Evolutionary conservation across 495 filamentous ascomycete genomes (phyloP).

Genomic region (Tetracladium marchalianum): DNA sequence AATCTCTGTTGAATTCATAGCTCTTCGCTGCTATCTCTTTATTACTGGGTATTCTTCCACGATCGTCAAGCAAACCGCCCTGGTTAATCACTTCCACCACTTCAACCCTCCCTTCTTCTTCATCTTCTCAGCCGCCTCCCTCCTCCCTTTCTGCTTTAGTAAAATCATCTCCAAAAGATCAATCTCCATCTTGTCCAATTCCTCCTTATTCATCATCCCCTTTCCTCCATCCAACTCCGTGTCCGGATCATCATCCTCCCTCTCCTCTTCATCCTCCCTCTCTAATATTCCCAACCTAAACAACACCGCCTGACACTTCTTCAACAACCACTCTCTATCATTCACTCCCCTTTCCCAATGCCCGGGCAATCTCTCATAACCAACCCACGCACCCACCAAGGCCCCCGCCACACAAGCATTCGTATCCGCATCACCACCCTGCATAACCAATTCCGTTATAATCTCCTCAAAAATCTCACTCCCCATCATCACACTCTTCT

Average conservation of each 20-base stretch:
- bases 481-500: slow-evolving; percentile 3
- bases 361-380: slow-evolving; percentile 27
- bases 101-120: slow-evolving; percentile 14
- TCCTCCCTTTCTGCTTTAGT: slow-evolving; percentile 4
- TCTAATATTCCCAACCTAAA: slow-evolving; percentile 20
- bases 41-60: too few relatives aligned
- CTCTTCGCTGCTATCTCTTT: too few relatives aligned
- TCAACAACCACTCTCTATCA: slow-evolving; percentile 29
- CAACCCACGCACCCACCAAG: slow-evolving; percentile 31
- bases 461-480: slow-evolving; percentile 27
- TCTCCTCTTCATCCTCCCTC: slow-evolving; percentile 14
- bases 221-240: slow-evolving; percentile 22
- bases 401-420: slow-evolving; percentile 39
- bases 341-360: slow-evolving; percentile 33
- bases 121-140: slow-evolving; percentile 6
- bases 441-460: slow-evolving; percentile 34
- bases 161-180: slow-evolving; percentile 16
- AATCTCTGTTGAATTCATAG: too few relatives aligned
- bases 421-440: slow-evolving; percentile 39
- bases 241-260: slow-evolving; percentile 19
- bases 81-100: not conserved
- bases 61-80: too few relatives aligned
- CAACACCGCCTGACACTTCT: slow-evolving; percentile 24
- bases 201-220: slow-evolving; percentile 16
- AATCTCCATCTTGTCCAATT: slow-evolving; percentile 26